Evolutionary conservation across 345 rosid genomes (phyloP).

Genomic region (Mangifera indica): DNA sequence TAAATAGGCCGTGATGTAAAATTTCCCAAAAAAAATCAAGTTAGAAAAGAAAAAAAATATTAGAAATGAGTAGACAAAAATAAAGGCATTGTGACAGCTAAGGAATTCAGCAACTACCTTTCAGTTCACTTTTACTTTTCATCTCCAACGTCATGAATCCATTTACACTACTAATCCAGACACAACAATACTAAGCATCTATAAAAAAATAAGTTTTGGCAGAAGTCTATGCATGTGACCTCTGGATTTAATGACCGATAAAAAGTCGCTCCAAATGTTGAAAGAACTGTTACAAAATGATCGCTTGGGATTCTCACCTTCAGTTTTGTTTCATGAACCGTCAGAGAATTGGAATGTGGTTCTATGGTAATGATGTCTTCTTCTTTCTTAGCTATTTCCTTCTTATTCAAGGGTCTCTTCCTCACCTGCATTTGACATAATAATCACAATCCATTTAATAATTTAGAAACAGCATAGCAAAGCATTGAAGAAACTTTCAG

Average conservation of each 20-base stretch:
- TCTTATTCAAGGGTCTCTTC: conserved; percentile 56
- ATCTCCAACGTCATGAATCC: background rate
- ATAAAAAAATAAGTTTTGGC: background rate
- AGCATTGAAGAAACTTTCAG: conserved; percentile 4
- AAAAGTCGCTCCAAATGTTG: background rate
- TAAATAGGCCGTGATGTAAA: background rate
- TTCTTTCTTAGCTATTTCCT: conserved; percentile 54
- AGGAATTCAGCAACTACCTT: background rate
- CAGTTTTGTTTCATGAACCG: conserved; percentile 55
- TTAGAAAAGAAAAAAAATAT: background rate
- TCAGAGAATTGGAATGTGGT: conserved; percentile 39
- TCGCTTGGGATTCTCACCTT: conserved; percentile 37
- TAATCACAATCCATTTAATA: background rate
- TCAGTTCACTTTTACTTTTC: background rate
- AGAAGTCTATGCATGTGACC: background rate
- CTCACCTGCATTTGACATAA: conserved; percentile 45
- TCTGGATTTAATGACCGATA: background rate
- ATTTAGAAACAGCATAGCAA: background rate
- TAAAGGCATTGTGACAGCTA: background rate
- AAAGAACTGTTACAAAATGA: background rate
- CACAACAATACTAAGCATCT: background rate
- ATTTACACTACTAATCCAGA: background rate
- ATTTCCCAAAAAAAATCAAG: background rate
- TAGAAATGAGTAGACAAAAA: background rate
- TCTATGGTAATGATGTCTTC: conserved; percentile 50